Evolutionary conservation across 176 grass and related monocot species (phyloP).

Genomic region (Saccharum officinarum): DNA sequence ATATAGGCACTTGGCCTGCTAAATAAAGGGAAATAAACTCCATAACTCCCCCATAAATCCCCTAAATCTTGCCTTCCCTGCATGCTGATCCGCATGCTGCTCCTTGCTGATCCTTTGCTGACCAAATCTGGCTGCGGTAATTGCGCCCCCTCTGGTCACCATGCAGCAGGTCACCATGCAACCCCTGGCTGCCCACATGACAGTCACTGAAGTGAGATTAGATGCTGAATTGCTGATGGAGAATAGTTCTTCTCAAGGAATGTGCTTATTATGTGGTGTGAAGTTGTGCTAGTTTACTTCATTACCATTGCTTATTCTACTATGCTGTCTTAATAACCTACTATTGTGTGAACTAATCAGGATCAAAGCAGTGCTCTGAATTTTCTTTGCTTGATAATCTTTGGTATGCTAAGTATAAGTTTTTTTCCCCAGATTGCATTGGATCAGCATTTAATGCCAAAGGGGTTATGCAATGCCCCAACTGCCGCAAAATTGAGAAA

Average conservation of each 20-base stretch:
- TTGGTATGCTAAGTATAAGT: slow-evolving; percentile 16
- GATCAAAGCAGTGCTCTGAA: not conserved
- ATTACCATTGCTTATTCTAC: not conserved
- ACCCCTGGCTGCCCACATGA: too few relatives aligned
- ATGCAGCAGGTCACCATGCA: too few relatives aligned
- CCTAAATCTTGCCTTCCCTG: too few relatives aligned
- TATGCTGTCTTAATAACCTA: not conserved
- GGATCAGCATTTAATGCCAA: slow-evolving; percentile 99
- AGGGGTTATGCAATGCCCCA: slow-evolving; percentile 97
- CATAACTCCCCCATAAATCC: too few relatives aligned
- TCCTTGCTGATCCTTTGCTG: too few relatives aligned
- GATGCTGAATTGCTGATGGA: slow-evolving; percentile 3
- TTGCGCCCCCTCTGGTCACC: too few relatives aligned
- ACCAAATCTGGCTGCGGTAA: too few relatives aligned
- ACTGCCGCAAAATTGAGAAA: slow-evolving; percentile 97
- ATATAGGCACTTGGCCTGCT: too few relatives aligned
- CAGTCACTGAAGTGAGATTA: not conserved
- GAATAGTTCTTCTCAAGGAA: not conserved
- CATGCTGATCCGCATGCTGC: too few relatives aligned
- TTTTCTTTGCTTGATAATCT: not conserved
- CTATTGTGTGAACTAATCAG: not conserved
- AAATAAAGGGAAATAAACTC: too few relatives aligned
- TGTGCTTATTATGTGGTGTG: slow-evolving; percentile 9
- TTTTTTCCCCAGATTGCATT: slow-evolving; percentile 76
- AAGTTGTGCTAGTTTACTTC: slow-evolving; percentile 1